Conservation (phyloP, 805 yeast species). For the Nakazawaea peltata region DNA sequence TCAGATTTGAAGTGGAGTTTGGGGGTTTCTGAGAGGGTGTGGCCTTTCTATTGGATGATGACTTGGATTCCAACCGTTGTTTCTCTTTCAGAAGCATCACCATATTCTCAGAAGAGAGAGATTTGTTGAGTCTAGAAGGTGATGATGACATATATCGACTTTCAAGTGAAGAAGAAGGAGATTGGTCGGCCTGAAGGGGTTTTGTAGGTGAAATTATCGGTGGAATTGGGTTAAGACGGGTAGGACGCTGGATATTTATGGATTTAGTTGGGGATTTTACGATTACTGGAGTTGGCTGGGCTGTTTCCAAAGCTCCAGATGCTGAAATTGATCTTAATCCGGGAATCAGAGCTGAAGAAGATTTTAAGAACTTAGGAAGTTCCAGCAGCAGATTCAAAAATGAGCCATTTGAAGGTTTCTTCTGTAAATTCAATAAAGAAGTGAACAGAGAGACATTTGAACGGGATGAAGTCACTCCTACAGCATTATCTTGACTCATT, state of each 20-base stretch:
- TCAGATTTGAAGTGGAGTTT: slow-evolving; percentile 17
- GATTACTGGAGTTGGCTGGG: background rate
- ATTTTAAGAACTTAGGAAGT: background rate
- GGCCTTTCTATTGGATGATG: background rate
- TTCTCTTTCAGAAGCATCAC: slow-evolving; percentile 7
- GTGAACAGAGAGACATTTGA: slow-evolving; percentile 31
- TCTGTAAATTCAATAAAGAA: slow-evolving; percentile 25
- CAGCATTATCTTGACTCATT: slow-evolving; percentile 21
- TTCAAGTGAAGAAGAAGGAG: slow-evolving; percentile 6
- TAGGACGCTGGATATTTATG: background rate
- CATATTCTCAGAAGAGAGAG: slow-evolving; percentile 17
- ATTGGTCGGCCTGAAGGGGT: background rate
- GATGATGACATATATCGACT: slow-evolving; percentile 6
- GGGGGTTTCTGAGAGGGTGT: background rate
- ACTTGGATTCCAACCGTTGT: background rate
- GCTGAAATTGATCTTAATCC: background rate
- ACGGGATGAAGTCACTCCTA: slow-evolving; percentile 26
- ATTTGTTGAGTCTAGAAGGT: background rate
- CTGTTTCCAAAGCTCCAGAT: background rate
- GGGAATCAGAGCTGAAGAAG: background rate
- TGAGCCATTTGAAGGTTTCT: slow-evolving; percentile 11
- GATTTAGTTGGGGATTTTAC: too few species aligned
- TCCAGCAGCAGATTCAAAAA: background rate
- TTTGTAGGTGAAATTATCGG: background rate
- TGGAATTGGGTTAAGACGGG: too few species aligned